Conservation (phyloP, 2,329 filamentous ascomycete genomes). For the Stachybotrys elegans region DNA sequence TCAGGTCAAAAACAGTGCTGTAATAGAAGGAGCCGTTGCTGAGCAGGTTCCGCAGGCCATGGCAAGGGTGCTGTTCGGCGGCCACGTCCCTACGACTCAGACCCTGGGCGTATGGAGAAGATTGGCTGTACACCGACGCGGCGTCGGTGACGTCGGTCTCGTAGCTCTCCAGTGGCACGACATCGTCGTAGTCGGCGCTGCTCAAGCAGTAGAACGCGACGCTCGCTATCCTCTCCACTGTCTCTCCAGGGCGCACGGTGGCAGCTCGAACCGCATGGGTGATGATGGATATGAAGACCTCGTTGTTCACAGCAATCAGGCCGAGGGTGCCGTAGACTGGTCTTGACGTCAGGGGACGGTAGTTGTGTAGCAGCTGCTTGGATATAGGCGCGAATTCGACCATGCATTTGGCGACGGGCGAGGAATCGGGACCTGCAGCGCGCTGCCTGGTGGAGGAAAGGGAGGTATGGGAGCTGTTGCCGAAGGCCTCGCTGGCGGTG, state of each 20-base stretch:
- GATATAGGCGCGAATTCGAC: slow-evolving; percentile 73
- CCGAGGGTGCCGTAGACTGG: slow-evolving; percentile 83
- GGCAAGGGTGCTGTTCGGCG: slow-evolving; percentile 82
- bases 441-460: slow-evolving; percentile 41
- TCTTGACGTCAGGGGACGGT: slow-evolving; percentile 67
- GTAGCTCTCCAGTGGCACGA: slow-evolving; percentile 51
- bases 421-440: slow-evolving; percentile 31
- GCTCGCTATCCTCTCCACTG: slow-evolving; percentile 76
- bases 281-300: slow-evolving; percentile 89
- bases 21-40: slow-evolving; percentile 96
- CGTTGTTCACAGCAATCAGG: slow-evolving; percentile 73
- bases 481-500: slow-evolving; percentile 53
- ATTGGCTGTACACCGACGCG: slow-evolving; percentile 42
- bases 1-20: slow-evolving; percentile 96
- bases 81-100: slow-evolving; percentile 63
- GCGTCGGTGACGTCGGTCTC: slow-evolving; percentile 45
- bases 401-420: slow-evolving; percentile 64
- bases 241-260: slow-evolving; percentile 80
- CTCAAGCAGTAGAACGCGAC: slow-evolving; percentile 95
- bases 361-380: slow-evolving; percentile 66
- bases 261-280: slow-evolving; percentile 75
- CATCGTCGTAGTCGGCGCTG: slow-evolving; percentile 77
- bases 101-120: slow-evolving; percentile 29
- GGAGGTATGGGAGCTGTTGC: slow-evolving; percentile 55
- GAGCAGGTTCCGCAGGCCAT: slow-evolving; percentile 85